A percentile compares a stretch with the other conserved stretches of the same genome.
Conservation (phyloP, 257 asterid species). For the Fraxinus quadrangulata region DNA sequence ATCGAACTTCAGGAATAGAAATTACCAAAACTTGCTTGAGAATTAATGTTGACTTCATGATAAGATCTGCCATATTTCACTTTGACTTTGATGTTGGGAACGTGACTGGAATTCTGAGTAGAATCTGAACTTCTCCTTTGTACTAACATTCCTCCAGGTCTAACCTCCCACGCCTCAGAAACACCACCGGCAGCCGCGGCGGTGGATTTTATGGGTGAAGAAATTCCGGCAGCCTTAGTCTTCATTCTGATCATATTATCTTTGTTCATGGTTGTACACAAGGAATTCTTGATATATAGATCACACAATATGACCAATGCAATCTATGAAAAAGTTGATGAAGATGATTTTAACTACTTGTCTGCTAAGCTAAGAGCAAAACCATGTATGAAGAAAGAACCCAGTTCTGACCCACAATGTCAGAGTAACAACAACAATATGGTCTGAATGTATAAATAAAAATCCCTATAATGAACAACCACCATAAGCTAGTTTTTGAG, state of each 20-base stretch:
- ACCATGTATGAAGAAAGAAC: conserved; percentile 61
- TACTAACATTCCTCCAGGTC: conserved; percentile 96
- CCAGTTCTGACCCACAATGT: conserved; percentile 70
- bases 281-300: neutral
- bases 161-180: conserved; percentile 56
- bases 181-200: conserved; percentile 28
- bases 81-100: conserved; percentile 60
- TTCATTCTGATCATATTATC: conserved; percentile 56
- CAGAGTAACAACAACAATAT: conserved; percentile 44
- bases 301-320: neutral
- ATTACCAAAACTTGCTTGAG: conserved; percentile 87
- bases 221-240: conserved; percentile 46
- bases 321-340: conserved; percentile 26
- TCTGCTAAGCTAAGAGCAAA: conserved; percentile 84
- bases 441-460: conserved; percentile 36
- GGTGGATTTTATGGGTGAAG: conserved; percentile 39
- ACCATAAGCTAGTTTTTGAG: conserved; percentile 26
- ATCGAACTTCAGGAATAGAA: neutral
- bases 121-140: conserved; percentile 75
- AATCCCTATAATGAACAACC: conserved; percentile 31
- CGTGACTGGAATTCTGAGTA: conserved; percentile 37
- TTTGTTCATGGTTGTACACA: conserved; percentile 37
- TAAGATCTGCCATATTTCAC: conserved; percentile 66
- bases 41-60: conserved; percentile 63
- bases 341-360: conserved; percentile 44